These are phyloP conservation scores for Venturia oleaginea DNA, from an alignment of 2,329 filamentous ascomycete genomes.

Conservation along the genomic window DNA sequence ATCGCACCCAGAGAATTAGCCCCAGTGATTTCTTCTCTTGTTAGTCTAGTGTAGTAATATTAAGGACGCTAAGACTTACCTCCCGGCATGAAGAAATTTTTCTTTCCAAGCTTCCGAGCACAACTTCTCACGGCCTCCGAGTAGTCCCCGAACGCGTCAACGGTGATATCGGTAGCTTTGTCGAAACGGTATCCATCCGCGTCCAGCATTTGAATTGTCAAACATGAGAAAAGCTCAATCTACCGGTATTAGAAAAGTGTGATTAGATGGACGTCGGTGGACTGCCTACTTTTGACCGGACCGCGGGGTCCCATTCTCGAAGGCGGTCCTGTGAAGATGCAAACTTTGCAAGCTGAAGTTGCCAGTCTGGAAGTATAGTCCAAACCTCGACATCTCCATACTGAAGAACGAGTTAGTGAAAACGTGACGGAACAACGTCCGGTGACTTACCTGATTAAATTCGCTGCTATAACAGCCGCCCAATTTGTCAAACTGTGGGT, in stretches of 20 bases:
- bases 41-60: neutral
- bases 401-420: slow-evolving; percentile 15
- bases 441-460: slow-evolving; percentile 39
- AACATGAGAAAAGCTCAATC: slow-evolving; percentile 51
- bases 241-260: slow-evolving; percentile 27
- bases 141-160: slow-evolving; percentile 44
- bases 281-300: slow-evolving; percentile 24
- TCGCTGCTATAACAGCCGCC: slow-evolving; percentile 52
- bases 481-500: slow-evolving; percentile 27
- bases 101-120: slow-evolving; percentile 44
- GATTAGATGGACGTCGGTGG: neutral
- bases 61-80: neutral
- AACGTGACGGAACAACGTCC: neutral
- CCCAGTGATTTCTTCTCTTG: slow-evolving; percentile 45
- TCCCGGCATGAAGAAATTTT: slow-evolving; percentile 54
- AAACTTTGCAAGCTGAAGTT: slow-evolving; percentile 55
- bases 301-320: slow-evolving; percentile 51
- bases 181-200: slow-evolving; percentile 57
- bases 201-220: slow-evolving; percentile 50
- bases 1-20: slow-evolving; percentile 51
- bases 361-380: slow-evolving; percentile 53
- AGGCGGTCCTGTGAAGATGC: slow-evolving; percentile 56
- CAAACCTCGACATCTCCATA: slow-evolving; percentile 56
- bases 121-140: neutral
- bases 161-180: slow-evolving; percentile 53